Percentiles rank a stretch among this genome's conserved stretches.
These are phyloP conservation scores for Marasmius tenuissimus DNA, from an alignment of 1,284 basidiomycete genomes.

Conservation along the genomic window DNA sequence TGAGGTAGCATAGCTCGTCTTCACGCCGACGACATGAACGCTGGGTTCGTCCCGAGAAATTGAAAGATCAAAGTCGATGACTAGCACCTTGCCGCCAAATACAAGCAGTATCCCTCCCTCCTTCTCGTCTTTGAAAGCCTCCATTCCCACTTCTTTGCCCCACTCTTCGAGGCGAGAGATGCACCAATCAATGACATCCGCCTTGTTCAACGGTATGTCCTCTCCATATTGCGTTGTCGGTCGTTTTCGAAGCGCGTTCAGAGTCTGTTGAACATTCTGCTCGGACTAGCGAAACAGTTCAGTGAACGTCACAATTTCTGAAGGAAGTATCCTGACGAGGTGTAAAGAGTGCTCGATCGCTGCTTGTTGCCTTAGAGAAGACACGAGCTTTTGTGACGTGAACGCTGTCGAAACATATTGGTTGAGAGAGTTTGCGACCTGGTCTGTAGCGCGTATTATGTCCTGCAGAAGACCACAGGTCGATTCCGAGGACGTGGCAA, in stretches of 20 bases:
- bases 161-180: slow-evolving; percentile 57
- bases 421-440: slow-evolving; percentile 53
- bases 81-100: slow-evolving; percentile 74
- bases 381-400: slow-evolving; percentile 64
- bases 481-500: slow-evolving; percentile 43
- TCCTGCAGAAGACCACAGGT: slow-evolving; percentile 45
- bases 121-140: slow-evolving; percentile 65
- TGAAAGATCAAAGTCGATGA: slow-evolving; percentile 69
- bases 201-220: slow-evolving; percentile 54
- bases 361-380: slow-evolving; percentile 63
- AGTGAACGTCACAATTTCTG: slow-evolving; percentile 15
- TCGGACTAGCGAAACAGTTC: slow-evolving; percentile 40
- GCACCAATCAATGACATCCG: slow-evolving; percentile 50
- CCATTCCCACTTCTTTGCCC: slow-evolving; percentile 66
- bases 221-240: slow-evolving; percentile 54
- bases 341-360: slow-evolving; percentile 48
- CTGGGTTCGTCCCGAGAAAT: slow-evolving; percentile 41
- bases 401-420: slow-evolving; percentile 48
- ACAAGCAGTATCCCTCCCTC: slow-evolving; percentile 54
- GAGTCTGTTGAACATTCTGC: slow-evolving; percentile 46
- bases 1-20: slow-evolving; percentile 71
- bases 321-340: slow-evolving; percentile 38
- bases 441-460: slow-evolving; percentile 49
- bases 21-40: slow-evolving; percentile 54
- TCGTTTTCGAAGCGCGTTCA: slow-evolving; percentile 43